Evolutionary conservation across 305 asterid genomes (phyloP).

Genomic region (Rubia balearica): DNA sequence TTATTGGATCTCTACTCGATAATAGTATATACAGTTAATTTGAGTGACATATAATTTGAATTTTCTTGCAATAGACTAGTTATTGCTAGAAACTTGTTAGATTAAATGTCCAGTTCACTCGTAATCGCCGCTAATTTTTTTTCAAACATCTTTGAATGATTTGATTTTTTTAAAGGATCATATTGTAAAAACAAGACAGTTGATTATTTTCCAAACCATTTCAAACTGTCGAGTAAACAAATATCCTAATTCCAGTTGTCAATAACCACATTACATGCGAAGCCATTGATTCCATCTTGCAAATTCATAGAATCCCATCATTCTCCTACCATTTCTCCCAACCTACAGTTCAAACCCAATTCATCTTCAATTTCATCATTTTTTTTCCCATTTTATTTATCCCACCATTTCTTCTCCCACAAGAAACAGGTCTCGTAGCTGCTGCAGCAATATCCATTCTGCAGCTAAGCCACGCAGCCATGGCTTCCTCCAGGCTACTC

Average conservation of each 20-base stretch:
- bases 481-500: constrained; percentile 13
- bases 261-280: neutral
- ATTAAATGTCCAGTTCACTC: too few species aligned
- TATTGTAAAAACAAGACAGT: neutral
- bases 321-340: constrained; percentile 8
- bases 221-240: neutral
- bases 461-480: constrained; percentile 5
- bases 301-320: neutral
- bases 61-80: too few species aligned
- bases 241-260: neutral
- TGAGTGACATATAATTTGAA: too few species aligned
- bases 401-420: neutral
- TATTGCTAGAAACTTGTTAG: too few species aligned
- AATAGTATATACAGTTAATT: too few species aligned
- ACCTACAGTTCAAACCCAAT: neutral
- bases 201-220: neutral
- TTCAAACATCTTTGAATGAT: too few species aligned
- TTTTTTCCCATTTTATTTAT: neutral
- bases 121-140: too few species aligned
- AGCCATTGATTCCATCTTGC: neutral
- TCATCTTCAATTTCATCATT: neutral
- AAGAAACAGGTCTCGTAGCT: constrained; percentile 15
- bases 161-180: too few species aligned
- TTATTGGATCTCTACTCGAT: too few species aligned
- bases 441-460: constrained; percentile 14